A percentile compares a stretch with the other conserved stretches of the same genome.
Evolutionary conservation across 257 asterid genomes (phyloP).

Genomic region (Cynanchum wilfordii): DNA sequence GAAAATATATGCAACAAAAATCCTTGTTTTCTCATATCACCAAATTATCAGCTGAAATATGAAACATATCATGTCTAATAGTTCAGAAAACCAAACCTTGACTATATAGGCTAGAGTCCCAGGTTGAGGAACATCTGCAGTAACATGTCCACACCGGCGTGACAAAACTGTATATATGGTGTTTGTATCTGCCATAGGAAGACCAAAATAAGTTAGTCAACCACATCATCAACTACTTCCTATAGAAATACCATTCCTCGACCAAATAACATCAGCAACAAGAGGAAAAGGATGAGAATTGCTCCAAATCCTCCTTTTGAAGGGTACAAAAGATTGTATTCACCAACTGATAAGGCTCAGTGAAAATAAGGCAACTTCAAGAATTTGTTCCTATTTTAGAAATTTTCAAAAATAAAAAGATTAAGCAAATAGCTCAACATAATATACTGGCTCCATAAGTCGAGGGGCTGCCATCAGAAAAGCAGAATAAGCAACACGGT

Average conservation of each 20-base stretch:
- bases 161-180: constrained; percentile 83
- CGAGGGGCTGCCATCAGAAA: constrained; percentile 97
- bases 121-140: constrained; percentile 94
- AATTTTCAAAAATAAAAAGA: background rate
- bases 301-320: background rate
- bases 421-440: constrained; percentile 57
- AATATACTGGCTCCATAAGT: constrained; percentile 96
- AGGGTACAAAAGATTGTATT: background rate
- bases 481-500: constrained; percentile 97
- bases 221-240: background rate
- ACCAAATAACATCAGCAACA: background rate
- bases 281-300: background rate
- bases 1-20: background rate
- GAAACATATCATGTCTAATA: background rate
- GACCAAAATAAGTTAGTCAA: constrained; percentile 18
- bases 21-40: background rate
- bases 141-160: constrained; percentile 95
- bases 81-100: constrained; percentile 50
- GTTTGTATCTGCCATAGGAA: constrained; percentile 74
- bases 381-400: background rate
- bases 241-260: background rate
- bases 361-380: background rate
- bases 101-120: constrained; percentile 97
- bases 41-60: background rate
- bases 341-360: background rate